Evolutionary conservation across 768 basidiomycete species (phyloP).

Genomic region (Exidia glandulosa): DNA sequence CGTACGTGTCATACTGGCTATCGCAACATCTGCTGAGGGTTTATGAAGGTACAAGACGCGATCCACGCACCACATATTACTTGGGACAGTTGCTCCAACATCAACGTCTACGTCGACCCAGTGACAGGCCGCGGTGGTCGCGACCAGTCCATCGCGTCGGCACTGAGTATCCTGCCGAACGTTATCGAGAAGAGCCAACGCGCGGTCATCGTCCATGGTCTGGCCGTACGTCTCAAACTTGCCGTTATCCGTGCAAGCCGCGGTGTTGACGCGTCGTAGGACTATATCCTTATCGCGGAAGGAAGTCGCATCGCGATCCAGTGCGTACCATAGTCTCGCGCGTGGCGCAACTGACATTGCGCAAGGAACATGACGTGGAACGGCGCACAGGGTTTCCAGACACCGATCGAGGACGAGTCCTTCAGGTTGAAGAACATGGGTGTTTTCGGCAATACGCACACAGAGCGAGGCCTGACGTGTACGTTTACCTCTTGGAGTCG

Average conservation of each 20-base stretch:
- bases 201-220: conserved; percentile 23
- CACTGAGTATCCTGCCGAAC: conserved; percentile 24
- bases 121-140: conserved; percentile 14
- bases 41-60: conserved; percentile 22
- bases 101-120: conserved; percentile 18
- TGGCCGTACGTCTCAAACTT: conserved; percentile 15
- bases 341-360: background rate
- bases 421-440: conserved; percentile 23
- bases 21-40: background rate
- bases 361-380: conserved; percentile 26
- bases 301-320: conserved; percentile 27
- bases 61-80: conserved; percentile 26
- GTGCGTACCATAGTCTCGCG: conserved; percentile 13
- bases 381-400: conserved; percentile 25
- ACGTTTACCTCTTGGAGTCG: background rate
- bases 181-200: conserved; percentile 27
- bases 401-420: conserved; percentile 21
- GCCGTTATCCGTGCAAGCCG: no score
- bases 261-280: conserved; percentile 10
- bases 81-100: conserved; percentile 19
- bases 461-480: conserved; percentile 24
- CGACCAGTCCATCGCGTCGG: conserved; percentile 21
- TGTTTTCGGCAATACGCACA: conserved; percentile 20
- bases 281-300: conserved; percentile 26
- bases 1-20: background rate